Percentiles rank a stretch among this genome's conserved stretches.
Conservation (phyloP, 208 protist species). For the Histomonas meleagridis region DNA sequence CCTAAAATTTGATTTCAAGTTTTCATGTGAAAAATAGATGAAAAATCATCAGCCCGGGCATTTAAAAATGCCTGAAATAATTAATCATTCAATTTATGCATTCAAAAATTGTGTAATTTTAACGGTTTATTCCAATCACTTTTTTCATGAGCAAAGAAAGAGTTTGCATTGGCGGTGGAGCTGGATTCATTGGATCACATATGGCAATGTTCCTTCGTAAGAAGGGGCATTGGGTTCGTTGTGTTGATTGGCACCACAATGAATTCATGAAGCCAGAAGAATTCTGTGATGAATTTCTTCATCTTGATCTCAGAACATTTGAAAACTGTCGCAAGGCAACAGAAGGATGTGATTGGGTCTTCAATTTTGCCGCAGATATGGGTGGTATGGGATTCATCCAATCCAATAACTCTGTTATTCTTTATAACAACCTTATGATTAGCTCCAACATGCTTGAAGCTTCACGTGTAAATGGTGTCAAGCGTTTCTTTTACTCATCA, state of each 20-base stretch:
- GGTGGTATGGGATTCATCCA: conserved; percentile 72
- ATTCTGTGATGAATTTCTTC: conserved; percentile 63
- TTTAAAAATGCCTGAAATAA: no score
- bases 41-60: no score
- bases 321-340: conserved; percentile 53
- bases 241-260: conserved; percentile 60
- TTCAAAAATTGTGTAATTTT: no score
- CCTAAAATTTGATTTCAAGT: no score
- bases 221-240: conserved; percentile 56
- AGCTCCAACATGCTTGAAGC: conserved; percentile 63
- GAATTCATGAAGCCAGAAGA: conserved; percentile 61
- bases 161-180: conserved; percentile 55
- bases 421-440: conserved; percentile 73
- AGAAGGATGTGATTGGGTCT: conserved; percentile 59
- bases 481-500: conserved; percentile 60
- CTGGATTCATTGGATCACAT: conserved; percentile 66
- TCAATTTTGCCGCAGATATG: conserved; percentile 69
- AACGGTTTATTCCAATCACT: no score
- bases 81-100: no score
- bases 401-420: conserved; percentile 63
- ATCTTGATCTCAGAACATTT: conserved; percentile 56
- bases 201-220: conserved; percentile 56
- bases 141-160: no score
- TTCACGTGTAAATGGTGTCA: conserved; percentile 50
- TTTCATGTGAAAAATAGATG: no score